Evolutionary conservation across 2,329 filamentous ascomycete genomes (phyloP), one percentile per base, ranked within the genome.

Genomic region (Penicillium janthinellum): DNA sequence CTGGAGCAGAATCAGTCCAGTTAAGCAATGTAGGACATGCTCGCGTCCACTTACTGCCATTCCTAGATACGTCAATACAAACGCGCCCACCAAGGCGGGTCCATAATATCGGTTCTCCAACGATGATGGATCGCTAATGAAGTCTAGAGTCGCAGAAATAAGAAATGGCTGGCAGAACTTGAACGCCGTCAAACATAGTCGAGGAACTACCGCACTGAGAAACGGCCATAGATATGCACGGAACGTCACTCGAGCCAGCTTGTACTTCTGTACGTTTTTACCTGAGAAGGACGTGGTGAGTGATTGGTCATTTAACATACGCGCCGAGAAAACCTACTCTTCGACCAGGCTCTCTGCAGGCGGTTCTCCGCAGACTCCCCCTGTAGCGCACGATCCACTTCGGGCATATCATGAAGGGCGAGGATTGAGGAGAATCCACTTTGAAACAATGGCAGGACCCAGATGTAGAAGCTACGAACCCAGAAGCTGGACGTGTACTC

Each of bases 381-480:
- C 25, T 52, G 54, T 1, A 65, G 34, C 5, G 31, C 28, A 17
- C 5, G 25, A 15, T 80, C 77, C 20, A 79, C 62, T 4, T 73
- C 63, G 51, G 73, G 76, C 4, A 82, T 69, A 53, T 82, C 79
- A 7, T 79, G 74, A 0, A 81, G 63, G 0, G 64, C 64, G 34
- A 82, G 57, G 5, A 74, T 65, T 5, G 74, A 77, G 5, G 71
- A 72, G 71, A 78, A 83, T 0, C 82, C 81, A 12, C 34, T 56
- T 4, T 50, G 55, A 31, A 86, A 77, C 3, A 85, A 65, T 2
- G 76, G 73, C 48, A 78, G 80, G 31, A 83, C 69, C 81, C 82
- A 84, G 70, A 75, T 80, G 63, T 83, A 83, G 31, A 81, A 69
- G 1, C 72, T 74, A n/a, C 75, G 71, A 51, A 70, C 81, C 66